Conservation (phyloP, 495 filamentous ascomycete species). For the Xylaria grammica region DNA sequence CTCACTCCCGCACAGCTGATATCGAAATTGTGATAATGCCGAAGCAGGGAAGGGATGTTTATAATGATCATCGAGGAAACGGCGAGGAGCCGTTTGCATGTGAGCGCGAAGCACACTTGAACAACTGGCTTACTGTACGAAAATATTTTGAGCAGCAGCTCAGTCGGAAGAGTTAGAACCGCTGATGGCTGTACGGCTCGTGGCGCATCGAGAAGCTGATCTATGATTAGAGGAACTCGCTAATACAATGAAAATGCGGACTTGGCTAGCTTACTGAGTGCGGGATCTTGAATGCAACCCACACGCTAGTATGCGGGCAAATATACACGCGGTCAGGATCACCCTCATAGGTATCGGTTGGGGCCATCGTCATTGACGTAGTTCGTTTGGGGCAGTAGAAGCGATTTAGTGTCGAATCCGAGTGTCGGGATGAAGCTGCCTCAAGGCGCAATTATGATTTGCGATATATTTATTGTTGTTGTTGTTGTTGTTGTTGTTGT, state of each 20-base stretch:
- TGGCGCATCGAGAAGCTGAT: not conserved
- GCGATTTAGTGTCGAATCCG: too few relatives aligned
- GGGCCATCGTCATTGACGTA: too few relatives aligned
- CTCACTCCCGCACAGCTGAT: too few relatives aligned
- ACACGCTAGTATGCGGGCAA: too few relatives aligned
- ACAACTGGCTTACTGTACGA: not conserved
- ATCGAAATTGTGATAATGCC: not conserved
- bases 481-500: too few relatives aligned
- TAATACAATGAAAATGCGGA: not conserved
- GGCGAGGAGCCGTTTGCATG: not conserved
- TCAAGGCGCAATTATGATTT: too few relatives aligned
- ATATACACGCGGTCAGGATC: too few relatives aligned
- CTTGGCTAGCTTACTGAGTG: not conserved
- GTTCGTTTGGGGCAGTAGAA: too few relatives aligned
- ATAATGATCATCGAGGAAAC: not conserved
- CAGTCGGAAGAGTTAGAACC: not conserved
- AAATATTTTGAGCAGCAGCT: conserved; percentile 1
- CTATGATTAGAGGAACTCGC: not conserved
- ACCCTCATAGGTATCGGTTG: too few relatives aligned
- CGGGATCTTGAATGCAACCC: not conserved
- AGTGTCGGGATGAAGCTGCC: too few relatives aligned
- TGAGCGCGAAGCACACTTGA: not conserved
- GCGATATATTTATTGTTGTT: too few relatives aligned
- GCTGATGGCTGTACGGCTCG: not conserved
- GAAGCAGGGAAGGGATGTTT: not conserved